Evolutionary conservation across 2,329 filamentous ascomycete genomes (phyloP).

Genomic region (Fusarium oxysporum): DNA sequence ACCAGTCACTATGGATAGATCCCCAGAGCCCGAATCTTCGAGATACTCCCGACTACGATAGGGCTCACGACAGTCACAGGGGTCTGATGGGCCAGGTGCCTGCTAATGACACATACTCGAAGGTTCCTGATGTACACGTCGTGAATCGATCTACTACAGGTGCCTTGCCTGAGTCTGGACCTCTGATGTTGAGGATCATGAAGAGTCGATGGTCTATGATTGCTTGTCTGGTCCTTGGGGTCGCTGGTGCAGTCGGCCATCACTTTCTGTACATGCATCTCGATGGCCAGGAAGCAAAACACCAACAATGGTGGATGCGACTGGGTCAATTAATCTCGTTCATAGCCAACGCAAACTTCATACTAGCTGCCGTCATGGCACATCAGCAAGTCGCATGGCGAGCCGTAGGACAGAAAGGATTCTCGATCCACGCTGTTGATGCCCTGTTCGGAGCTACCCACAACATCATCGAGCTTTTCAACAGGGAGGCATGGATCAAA

Average conservation of each 20-base stretch:
- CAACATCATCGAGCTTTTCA: constrained; percentile 29
- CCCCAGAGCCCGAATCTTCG: constrained; percentile 21
- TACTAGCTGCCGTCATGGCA: constrained; percentile 21
- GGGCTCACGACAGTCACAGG: constrained; percentile 5
- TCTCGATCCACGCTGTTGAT: constrained; percentile 30
- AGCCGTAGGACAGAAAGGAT: constrained; percentile 10
- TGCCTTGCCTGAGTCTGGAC: background rate
- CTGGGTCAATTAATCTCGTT: constrained; percentile 26
- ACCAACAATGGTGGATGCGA: constrained; percentile 32
- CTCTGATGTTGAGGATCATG: constrained; percentile 12
- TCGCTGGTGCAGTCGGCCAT: background rate
- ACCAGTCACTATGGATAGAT: constrained; percentile 19
- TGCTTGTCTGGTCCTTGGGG: constrained; percentile 11
- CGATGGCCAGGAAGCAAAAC: constrained; percentile 3
- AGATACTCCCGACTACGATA: constrained; percentile 12
- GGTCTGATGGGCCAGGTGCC: background rate
- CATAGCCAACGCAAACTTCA: constrained; percentile 25
- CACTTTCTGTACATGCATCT: constrained; percentile 23
- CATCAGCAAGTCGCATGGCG: constrained; percentile 32
- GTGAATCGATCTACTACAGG: background rate
- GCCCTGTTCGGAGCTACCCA: constrained; percentile 32
- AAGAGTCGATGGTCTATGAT: constrained; percentile 34
- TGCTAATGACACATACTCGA: background rate
- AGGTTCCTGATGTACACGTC: background rate
- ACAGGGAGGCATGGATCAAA: constrained; percentile 34